phyloP scores from a whole-genome alignment of 2,329 filamentous ascomycete species.

The Clonostachys rosea region DNA sequence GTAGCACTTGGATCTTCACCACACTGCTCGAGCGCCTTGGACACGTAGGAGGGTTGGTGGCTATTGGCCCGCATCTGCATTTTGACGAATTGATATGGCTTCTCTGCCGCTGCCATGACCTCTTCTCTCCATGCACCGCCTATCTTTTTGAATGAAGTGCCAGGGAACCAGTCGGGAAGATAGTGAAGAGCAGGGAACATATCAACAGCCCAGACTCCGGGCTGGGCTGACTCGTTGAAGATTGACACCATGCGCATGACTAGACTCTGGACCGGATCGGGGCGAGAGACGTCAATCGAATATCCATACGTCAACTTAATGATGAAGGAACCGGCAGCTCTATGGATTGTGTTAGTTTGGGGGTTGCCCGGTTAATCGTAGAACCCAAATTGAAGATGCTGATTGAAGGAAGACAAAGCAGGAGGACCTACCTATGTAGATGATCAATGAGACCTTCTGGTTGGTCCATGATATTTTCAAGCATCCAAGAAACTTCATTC shows the following conservation, averaged over 20 bases:
- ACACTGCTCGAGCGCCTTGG: not conserved
- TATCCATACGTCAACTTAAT: conserved; percentile 10
- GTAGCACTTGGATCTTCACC: not conserved
- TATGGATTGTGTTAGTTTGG: not conserved
- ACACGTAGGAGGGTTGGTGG: conserved; percentile 3
- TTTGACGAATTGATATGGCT: conserved; percentile 12
- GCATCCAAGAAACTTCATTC: conserved; percentile 3
- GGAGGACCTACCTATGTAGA: conserved; percentile 7
- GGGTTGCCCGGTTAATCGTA: not conserved
- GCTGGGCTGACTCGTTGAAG: conserved; percentile 11
- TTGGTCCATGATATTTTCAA: conserved; percentile 4
- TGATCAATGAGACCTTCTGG: conserved; percentile 5
- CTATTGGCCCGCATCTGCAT: conserved; percentile 5
- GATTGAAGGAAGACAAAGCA: too few relatives aligned
- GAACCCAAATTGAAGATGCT: not conserved
- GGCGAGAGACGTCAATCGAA: conserved; percentile 9
- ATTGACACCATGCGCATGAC: conserved; percentile 11
- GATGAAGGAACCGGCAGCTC: conserved; percentile 3
- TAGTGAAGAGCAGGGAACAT: conserved; percentile 8
- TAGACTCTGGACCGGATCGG: conserved; percentile 10
- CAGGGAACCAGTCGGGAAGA: conserved; percentile 11
- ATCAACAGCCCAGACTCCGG: conserved; percentile 13
- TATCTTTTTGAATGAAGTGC: conserved; percentile 11
- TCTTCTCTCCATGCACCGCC: conserved; percentile 10
- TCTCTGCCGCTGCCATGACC: conserved; percentile 5